These are phyloP conservation scores for Collybiopsis luxurians DNA, from an alignment of 768 basidiomycete species.

Conservation along the genomic window DNA sequence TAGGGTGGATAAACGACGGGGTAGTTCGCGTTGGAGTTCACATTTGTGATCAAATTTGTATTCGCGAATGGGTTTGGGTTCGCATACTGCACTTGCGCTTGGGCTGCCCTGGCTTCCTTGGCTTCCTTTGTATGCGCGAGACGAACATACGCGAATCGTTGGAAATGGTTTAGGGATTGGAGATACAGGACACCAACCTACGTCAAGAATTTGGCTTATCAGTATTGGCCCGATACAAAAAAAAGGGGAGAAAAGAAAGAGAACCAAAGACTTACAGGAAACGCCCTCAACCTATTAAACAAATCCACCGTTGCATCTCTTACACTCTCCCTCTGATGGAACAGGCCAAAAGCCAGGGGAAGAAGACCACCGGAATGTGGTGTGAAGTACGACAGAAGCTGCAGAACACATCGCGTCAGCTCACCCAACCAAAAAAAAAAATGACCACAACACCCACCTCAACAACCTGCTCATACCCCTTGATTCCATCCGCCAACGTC, in stretches of 20 bases:
- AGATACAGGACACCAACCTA: slow-evolving; percentile 81
- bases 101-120: not conserved
- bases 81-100: not conserved
- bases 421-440: slow-evolving; percentile 3
- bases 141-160: slow-evolving; percentile 83
- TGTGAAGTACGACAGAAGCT: slow-evolving; percentile 82
- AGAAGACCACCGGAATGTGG: slow-evolving; percentile 80
- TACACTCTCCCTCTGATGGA: slow-evolving; percentile 79
- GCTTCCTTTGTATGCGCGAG: slow-evolving; percentile 69
- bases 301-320: slow-evolving; percentile 81
- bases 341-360: slow-evolving; percentile 84
- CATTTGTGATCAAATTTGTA: not conserved
- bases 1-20: no score
- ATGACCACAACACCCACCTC: slow-evolving; percentile 53
- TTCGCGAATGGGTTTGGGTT: not conserved
- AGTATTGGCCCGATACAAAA: slow-evolving; percentile 4
- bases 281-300: slow-evolving; percentile 73
- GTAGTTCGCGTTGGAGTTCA: not conserved
- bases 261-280: slow-evolving; percentile 54
- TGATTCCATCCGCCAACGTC: slow-evolving; percentile 66
- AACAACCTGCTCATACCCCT: slow-evolving; percentile 83
- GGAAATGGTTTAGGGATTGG: slow-evolving; percentile 82
- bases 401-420: slow-evolving; percentile 2
- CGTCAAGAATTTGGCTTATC: not conserved
- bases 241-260: not conserved